Percentiles rank a stretch among this genome's conserved stretches.
Conservation (phyloP, 768 basidiomycete species). For the Pleurotus cornucopiae region DNA sequence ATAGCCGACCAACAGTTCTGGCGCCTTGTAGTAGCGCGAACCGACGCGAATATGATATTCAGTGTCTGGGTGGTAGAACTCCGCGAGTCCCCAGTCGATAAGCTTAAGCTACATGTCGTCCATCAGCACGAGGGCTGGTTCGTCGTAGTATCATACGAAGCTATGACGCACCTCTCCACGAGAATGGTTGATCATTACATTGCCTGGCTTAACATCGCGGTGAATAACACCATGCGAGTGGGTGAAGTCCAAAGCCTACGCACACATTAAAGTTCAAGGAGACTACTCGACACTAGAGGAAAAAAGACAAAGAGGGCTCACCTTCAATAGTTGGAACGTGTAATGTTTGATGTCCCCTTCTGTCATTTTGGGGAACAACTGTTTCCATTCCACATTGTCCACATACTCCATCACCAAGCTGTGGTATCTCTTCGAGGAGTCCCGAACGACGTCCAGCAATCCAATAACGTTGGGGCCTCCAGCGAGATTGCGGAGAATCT, state of each 20-base stretch:
- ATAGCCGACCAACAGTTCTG: conserved; percentile 68
- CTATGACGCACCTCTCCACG: conserved; percentile 45
- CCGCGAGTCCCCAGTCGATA: conserved; percentile 77
- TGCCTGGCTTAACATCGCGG: conserved; percentile 43
- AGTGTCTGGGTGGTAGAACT: conserved; percentile 69
- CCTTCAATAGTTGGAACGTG: conserved; percentile 60
- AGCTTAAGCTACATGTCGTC: conserved; percentile 38
- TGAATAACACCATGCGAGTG: conserved; percentile 75
- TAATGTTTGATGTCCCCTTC: conserved; percentile 69
- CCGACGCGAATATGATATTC: conserved; percentile 74
- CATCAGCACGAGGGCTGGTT: background rate
- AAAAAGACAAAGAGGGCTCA: conserved; percentile 9
- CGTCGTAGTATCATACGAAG: background rate
- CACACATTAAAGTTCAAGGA: background rate
- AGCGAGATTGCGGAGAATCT: conserved; percentile 64
- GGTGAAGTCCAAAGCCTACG: conserved; percentile 59
- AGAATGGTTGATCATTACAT: conserved; percentile 72
- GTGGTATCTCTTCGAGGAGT: conserved; percentile 56
- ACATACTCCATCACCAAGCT: conserved; percentile 69
- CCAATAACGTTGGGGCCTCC: conserved; percentile 70
- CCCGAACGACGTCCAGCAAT: conserved; percentile 64
- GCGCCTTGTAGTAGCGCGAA: conserved; percentile 70
- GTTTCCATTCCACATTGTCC: conserved; percentile 65
- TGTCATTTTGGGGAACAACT: conserved; percentile 50
- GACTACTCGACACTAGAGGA: background rate